Evolutionary conservation across 1,284 basidiomycete genomes (phyloP), one percentile per base, ranked within the genome.

Genomic region (Mycena sp.): DNA sequence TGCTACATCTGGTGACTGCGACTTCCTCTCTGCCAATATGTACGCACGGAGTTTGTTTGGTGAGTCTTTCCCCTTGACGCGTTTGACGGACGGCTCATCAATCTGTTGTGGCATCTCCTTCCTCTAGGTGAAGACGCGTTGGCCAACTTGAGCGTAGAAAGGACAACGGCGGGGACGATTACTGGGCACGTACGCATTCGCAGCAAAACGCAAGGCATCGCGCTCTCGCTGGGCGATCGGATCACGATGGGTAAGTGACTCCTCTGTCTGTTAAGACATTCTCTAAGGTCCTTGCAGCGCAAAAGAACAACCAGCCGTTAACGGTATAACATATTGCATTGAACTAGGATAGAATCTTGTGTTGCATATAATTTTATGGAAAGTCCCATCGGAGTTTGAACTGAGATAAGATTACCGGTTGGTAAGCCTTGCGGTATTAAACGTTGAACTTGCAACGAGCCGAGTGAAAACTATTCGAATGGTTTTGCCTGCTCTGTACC

Each of bases 171-270:
- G 14, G 95, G 95, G 1, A 85, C 83, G 6, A 91, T 98, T 70
- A 90, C 90, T 26, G 95, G 95, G 0, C 95, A 97, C 78, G 94
- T 97, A 23, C 87, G 95, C 55, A 98, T 97, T 73, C 87, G 95
- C 61, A 95, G 92, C 74, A 98, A 97, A 81, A 96, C 94, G 32
- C 95, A 97, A 76, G 95, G 95, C 49, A 98, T 99, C 68, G 97
- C 97, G 5, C 82, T 99, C 67, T 95, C 93, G 32, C 78, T 99
- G 67, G 96, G 96, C 25, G 95, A 98, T 80, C 87, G 92, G 73
- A 96, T 96, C 72, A 93, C 92, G n/a, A 89, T 94, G 85, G 89
- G 91, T 93, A 71, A 67, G 87, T 61, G n/a, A 35, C 46, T 54
- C 16, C 35, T 21, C 38, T 19, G 28, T 49, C 26, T 4, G 25